Conservation (phyloP, 208 protist genomes). For the Wallacemonas sp. region DNA sequence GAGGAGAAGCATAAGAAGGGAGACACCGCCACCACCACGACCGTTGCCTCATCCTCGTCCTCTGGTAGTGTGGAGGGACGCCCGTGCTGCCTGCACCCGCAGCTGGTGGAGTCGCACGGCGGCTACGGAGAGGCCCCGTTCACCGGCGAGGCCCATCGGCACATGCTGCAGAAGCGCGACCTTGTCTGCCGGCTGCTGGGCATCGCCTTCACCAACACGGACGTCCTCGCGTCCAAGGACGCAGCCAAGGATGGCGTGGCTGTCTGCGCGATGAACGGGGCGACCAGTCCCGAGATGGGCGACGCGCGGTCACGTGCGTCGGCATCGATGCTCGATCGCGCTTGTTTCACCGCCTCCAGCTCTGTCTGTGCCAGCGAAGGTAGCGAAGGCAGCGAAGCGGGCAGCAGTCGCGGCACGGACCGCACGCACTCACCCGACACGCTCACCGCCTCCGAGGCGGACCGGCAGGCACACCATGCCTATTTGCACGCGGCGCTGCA, state of each 20-base stretch:
- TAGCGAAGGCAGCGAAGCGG: too few species aligned
- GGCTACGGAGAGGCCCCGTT: conserved; percentile 55
- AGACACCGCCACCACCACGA: conserved; percentile 8
- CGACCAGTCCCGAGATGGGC: not conserved
- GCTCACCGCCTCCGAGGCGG: conserved; percentile 7
- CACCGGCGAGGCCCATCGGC: conserved; percentile 17
- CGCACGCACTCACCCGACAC: not conserved
- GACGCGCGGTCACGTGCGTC: too few species aligned
- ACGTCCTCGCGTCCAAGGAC: conserved; percentile 6
- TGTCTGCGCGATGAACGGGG: too few species aligned
- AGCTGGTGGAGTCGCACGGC: conserved; percentile 40
- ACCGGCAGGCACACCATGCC: conserved; percentile 12
- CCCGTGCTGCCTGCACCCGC: conserved; percentile 29
- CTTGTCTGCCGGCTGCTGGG: not conserved
- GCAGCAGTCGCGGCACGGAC: not conserved
- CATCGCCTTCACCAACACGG: not conserved
- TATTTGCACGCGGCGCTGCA: conserved; percentile 8
- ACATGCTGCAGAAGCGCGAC: conserved; percentile 19
- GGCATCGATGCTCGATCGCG: too few species aligned
- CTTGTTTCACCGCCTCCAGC: too few species aligned
- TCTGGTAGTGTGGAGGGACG: conserved; percentile 4
- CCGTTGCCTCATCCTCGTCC: not conserved
- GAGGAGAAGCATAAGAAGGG: not conserved
- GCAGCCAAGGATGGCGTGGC: too few species aligned
- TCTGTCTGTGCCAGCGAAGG: too few species aligned